Base-by-base conservation (phyloP, 2,329 filamentous ascomycete genomes). In the Ceratocystis colombiana region DNA sequence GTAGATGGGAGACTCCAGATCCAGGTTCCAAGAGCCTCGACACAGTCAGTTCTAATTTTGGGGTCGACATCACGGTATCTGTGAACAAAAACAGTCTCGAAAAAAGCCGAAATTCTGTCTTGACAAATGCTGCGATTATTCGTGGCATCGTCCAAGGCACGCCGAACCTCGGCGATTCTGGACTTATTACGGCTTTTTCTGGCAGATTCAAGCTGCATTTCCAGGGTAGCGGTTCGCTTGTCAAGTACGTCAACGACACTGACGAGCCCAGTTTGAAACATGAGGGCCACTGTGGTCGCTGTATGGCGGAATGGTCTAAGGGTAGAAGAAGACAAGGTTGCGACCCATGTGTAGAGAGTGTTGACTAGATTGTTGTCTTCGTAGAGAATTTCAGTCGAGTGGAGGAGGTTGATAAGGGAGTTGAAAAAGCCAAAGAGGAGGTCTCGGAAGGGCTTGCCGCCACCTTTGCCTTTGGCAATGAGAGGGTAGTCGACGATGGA, bases 241-340 rank as follows among this genome's bases (percentile, higher is more conserved):
- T 88, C 85, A 33, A 94, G 81, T 41, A 86, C 84, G 65, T 83
- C 83, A 10, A 88, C 88, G 44, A 93, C 80, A 61, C 84, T 80
- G 69, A 90, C 92, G 30, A 97, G 79, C 0, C 89, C 84, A 44
- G 85, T 90, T 66, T 89, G 87, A 70, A 96, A 87, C 17, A 89
- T 83, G 44, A 97, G 78, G 1, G 89, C 87, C 28, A 93, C 87
- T 0, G 94, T 87, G 1, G 93, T 96, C 0, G 92, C 89, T 0
- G 94, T 99, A 75, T 99, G 94, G 70, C 94, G 84, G 76, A 99
- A 96, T 1, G 94, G 91, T 66, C 94, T 86, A 69, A 93, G 86
- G 3, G 85, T 82, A 0, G 91, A 92, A 3, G 90, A 94, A 2
- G 93, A 94, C 88, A 99, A 90, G 68, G 89, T 88, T 48, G 87